Evolutionary conservation across 2,329 filamentous ascomycete genomes (phyloP), one percentile per base, ranked within the genome.

Genomic region (Nothophoma quercina): DNA sequence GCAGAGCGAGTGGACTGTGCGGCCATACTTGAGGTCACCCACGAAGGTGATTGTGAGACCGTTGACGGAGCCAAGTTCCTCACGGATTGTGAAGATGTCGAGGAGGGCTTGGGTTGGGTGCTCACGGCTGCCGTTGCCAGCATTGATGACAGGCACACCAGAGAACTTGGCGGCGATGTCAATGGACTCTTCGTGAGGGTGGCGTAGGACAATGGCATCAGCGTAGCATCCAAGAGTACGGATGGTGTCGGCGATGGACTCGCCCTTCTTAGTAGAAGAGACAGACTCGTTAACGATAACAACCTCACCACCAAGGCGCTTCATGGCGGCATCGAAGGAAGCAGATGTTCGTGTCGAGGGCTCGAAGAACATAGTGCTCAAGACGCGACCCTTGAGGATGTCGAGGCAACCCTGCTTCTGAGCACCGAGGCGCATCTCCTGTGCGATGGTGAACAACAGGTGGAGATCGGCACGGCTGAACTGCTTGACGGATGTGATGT

Each of bases 301-400:
- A 3, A 89, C 93, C 40, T 91, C 85, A 39, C 95, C 95, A 63
- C 95, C 95, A 5, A 99, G 88, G 44, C 96, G 89, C 81, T 99
- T 96, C 95, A 99, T 99, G 33, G 95, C 95, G 50, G 93, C 90
- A 71, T 99, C 95, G 67, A 99, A 99, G 3, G 95, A 99, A 29
- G 90, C 87, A 10, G 93, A 97, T 5, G 95, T 99, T 47, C 95
- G 86, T 2, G 95, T 99, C 0, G 93, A 98, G 2, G 95, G 95
- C 81, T 99, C 95, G 76, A 93, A 99, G 84, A 99, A 99, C 79
- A 99, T 86, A 2, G 91, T 95, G 78, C 89, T 91, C 29, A 99
- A 83, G 10, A 99, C 85, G 36, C 90, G 87, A 22, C 93, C 92
- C 67, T 89, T 90, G 56, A 99, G 85, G 50, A 96, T 83, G 68